Percentiles rank a stretch among this genome's conserved stretches.
These are phyloP conservation scores for Elasticomyces elasticus DNA, from an alignment of 495 filamentous ascomycete genomes.

Conservation along the genomic window DNA sequence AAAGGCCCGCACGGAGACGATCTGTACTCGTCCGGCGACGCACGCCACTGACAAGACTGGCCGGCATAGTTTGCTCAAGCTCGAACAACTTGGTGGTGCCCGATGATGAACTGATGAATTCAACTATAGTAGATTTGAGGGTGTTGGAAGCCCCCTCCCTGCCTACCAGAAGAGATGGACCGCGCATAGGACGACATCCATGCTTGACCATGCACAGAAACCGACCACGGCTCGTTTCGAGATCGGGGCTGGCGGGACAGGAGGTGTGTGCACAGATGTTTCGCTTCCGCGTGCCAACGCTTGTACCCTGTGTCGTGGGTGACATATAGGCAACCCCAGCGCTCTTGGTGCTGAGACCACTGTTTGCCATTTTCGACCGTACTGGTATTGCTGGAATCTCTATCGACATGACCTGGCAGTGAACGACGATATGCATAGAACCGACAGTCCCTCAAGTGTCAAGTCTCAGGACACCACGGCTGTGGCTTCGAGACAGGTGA, in stretches of 20 bases:
- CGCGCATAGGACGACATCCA: no score
- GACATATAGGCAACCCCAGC: background rate
- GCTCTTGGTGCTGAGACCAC: background rate
- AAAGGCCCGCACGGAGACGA: background rate
- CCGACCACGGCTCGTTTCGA: no score
- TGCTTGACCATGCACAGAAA: no score
- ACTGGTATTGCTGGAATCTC: no score
- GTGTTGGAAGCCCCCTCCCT: no score
- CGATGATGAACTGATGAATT: no score
- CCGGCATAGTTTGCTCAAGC: no score
- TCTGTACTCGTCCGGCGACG: background rate
- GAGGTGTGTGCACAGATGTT: background rate
- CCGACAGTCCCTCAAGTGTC: constrained; percentile 1
- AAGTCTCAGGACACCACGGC: background rate
- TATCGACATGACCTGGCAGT: background rate
- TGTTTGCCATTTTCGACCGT: background rate
- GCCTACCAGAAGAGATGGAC: no score
- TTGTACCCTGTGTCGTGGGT: background rate
- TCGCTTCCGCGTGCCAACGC: background rate
- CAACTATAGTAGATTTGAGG: no score
- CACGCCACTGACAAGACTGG: background rate
- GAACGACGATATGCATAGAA: background rate
- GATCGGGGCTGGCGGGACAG: background rate
- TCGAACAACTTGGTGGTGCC: no score
- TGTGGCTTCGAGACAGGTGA: background rate